Evolutionary conservation across 331 rosid genomes (phyloP), one percentile per base, ranked within the genome.

Genomic region (Quercus tomentella): DNA sequence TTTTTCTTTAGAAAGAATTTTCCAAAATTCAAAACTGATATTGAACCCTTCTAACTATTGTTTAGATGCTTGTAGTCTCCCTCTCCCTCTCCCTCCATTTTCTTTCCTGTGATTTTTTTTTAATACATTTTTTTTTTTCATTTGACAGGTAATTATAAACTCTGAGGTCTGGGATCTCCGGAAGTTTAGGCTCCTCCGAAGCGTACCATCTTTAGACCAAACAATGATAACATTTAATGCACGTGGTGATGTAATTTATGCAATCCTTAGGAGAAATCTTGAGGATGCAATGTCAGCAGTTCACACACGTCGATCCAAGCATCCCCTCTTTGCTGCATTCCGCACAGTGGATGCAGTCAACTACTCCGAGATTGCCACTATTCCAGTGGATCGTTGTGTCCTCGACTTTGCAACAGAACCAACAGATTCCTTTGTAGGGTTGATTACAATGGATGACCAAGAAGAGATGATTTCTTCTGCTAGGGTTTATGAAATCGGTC

Each of bases 161-260:
- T 96, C 98, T 0, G 99, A 96, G 87, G 99, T 96, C 72, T 96
- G 99, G 99, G 99, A 96, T 96, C 88, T 92, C 61, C 93, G 99
- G 72, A 96, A 93, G 80, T 91, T 88, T 63, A 89, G 96, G 80
- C 92, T 96, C 77, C 87, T 93, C 21, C 97, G 99, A 0, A 93
- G 97, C 72, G 98, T 96, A 51, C 97, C 98, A 85, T 96, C 99
- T 5, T 88, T 96, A 25, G 98, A 96, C 86, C 99, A 96, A 76
- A 96, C 98, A 26, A 35, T 92, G 45, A 88, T 96, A 71, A 93
- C 98, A 58, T 96, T 96, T 76, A 96, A 96, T 82, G 92, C 93
- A 0, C 89, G 92, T 1, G 98, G 99, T 22, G 99, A 96, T 77
- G 99, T 96, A 52, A 96, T 96, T 77, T 96, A 96, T 85, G 99